Percentiles rank a stretch among this genome's conserved stretches.
Evolutionary conservation across 192 early-diverging fungal species (phyloP).

Genomic region (Mortierella claussenii): DNA sequence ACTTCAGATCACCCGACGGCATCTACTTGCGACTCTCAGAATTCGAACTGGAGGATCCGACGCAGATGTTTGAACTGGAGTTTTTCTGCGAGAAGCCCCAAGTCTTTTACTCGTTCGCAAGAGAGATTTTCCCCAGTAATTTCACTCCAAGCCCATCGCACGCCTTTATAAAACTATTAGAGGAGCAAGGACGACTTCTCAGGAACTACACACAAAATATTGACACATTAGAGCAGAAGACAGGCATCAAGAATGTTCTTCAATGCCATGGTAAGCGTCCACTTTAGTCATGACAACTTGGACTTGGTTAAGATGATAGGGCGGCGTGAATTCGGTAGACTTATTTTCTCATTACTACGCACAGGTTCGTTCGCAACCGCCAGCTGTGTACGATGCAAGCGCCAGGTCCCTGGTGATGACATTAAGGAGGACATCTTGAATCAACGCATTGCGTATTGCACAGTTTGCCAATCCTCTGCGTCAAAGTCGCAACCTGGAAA

Average conservation of each 20-base stretch:
- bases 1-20: conserved; percentile 93
- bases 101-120: conserved; percentile 95
- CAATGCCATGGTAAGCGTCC: conserved; percentile 85
- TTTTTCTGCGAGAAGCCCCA: conserved; percentile 88
- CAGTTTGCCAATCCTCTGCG: conserved; percentile 63
- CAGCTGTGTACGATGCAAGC: conserved; percentile 86
- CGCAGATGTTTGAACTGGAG: conserved; percentile 96
- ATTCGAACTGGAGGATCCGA: conserved; percentile 92
- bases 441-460: conserved; percentile 81
- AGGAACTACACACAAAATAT: conserved; percentile 99
- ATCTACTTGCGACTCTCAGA: conserved; percentile 92
- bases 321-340: too few relatives aligned
- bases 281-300: too few relatives aligned
- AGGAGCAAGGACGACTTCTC: conserved; percentile 85
- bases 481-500: too few relatives aligned
- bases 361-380: conserved; percentile 94
- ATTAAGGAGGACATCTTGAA: conserved; percentile 85
- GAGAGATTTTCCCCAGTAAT: conserved; percentile 90
- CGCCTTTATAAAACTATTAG: conserved; percentile 88
- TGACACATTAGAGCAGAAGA: conserved; percentile 91
- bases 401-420: conserved; percentile 77
- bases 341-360: too few relatives aligned
- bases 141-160: conserved; percentile 90
- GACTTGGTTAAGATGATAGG: neutral
- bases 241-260: conserved; percentile 83